Evolutionary conservation across 1,284 basidiomycete species (phyloP).

Genomic region (Coniophora puteana): DNA sequence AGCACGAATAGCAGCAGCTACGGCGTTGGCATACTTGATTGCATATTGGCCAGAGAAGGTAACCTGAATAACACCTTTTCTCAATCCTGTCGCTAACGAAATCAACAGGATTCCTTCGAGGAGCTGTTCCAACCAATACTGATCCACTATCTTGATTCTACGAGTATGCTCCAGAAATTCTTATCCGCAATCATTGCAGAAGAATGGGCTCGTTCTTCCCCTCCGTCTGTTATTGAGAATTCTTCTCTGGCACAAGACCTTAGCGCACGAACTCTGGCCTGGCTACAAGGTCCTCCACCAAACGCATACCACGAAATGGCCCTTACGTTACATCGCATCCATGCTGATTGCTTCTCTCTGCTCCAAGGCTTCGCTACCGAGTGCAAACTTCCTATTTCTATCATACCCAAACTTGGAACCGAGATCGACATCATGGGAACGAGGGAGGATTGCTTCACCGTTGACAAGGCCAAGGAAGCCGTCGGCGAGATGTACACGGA

Average conservation of each 20-base stretch:
- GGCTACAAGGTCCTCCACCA: conserved; percentile 75
- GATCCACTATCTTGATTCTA: conserved; percentile 77
- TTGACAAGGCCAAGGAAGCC: conserved; percentile 75
- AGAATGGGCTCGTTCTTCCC: conserved; percentile 80
- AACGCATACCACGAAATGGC: conserved; percentile 92
- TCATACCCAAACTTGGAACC: conserved; percentile 77
- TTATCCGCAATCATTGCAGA: conserved; percentile 83
- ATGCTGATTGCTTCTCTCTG: conserved; percentile 77
- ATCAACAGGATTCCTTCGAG: conserved; percentile 38
- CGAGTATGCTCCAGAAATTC: conserved; percentile 90
- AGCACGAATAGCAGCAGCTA: conserved; percentile 80
- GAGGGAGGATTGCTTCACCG: conserved; percentile 69
- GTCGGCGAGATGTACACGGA: conserved; percentile 71
- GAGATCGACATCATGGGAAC: conserved; percentile 76
- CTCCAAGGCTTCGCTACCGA: conserved; percentile 80
- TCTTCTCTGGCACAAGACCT: conserved; percentile 67
- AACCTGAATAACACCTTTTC: conserved; percentile 10
- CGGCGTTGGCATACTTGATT: conserved; percentile 75
- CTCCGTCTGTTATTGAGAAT: conserved; percentile 43
- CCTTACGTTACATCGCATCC: conserved; percentile 76
- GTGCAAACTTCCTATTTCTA: conserved; percentile 79
- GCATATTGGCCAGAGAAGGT: conserved; percentile 65
- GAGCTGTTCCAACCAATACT: conserved; percentile 70
- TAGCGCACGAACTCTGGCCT: conserved; percentile 59
- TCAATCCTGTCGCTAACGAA: background rate